Base-by-base conservation (phyloP, 192 early-diverging fungal genomes). In the Backusella tarrabulga region DNA sequence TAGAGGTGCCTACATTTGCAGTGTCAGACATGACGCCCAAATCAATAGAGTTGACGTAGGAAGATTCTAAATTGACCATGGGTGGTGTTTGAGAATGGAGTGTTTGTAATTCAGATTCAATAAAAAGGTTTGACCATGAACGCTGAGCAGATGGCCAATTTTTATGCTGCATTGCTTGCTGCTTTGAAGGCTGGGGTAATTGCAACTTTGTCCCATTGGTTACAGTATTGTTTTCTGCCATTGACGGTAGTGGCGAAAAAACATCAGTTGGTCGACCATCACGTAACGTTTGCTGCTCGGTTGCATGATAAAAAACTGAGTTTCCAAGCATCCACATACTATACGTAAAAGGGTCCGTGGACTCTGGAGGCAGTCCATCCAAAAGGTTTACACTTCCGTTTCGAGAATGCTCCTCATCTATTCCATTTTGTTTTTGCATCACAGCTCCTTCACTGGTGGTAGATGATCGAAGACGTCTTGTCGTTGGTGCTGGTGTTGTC, bases 21-120 rank as follows among this genome's bases (percentile, higher is more conserved):
- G 23, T 63, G 26, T 63, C 56, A 29, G 56, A 29, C 56, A 63
- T 63, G 26, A 63, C 56, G 23, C 56, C 26, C 56, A 63, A 26
- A 63, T 63, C 56, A 9, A 63, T 70, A 21, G 34, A 40, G n/a
- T 70, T 36, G 35, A 70, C 34, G 7, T 23, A 70, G 3, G 35
- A 40, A 21, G 34, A 70, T 11, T 40, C 68, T 21, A 14, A 38
- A 38, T 70, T 23, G n/a, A 38, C 35, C 34, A 70, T 23, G 21
- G n/a, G 9, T 4, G 68, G 35, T 23, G 68, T 70, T 70, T 70
- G 68, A 21, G 34, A 70, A 36, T 70, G 68, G 9, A 70, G 35
- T 29, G 68, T 70, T 70, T 70, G 68, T 38, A 70, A n/a, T 70
- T 70, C 68, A 36, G 36, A 41, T 23, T 70, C 34, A 2, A 70